Evolutionary conservation across 2,329 filamentous ascomycete genomes (phyloP), one percentile per base, ranked within the genome.

Genomic region (Ceratocystis papillata): DNA sequence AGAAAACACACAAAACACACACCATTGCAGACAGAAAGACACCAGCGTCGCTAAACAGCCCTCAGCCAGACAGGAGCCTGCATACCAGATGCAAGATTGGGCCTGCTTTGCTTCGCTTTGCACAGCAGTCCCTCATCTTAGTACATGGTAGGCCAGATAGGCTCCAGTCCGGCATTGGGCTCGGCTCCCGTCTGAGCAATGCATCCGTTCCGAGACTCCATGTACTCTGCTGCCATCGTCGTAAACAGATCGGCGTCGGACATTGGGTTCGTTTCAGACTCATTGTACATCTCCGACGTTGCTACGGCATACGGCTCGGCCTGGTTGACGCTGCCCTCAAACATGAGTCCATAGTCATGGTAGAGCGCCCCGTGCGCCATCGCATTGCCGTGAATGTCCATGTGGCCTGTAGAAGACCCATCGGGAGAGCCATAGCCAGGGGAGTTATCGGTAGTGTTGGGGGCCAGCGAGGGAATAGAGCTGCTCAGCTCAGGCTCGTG

Each of bases 91-190:
- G 53, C 53, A 30, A 33, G 15, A 57, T 30, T 3, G 33, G 53
- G 28, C 53, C 17, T n/a, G 53, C 53, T 33, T 57, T 57, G 53
- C 25, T 15, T 33, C 33, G 53, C 53, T 57, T 33, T 17, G 53
- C 53, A 33, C 33, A 22, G 6, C 53, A n/a, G 53, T 30, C 53
- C 28, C 12, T 2, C n/a, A 57, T 57, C 53, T 33, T 20, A 57
- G 53, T 57, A 57, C 53, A 57, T 57, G 0, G 53, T 57, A 7
- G 53, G 53, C 53, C 53, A 57, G n/a, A 57, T 57, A 17, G 53
- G 53, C 53, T 57, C 53, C 25, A 57, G 53, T 30, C 53, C 53
- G 5, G 80, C 73, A 15, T 33, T 63, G 20, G 44, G 17, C 61
- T 63, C 61, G 22, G 44, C 46, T 5, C 44, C 44, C 41, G 44